phyloP scores from a whole-genome alignment of 192 early-diverging fungal species.

The Globomyces pollinis-pini region DNA sequence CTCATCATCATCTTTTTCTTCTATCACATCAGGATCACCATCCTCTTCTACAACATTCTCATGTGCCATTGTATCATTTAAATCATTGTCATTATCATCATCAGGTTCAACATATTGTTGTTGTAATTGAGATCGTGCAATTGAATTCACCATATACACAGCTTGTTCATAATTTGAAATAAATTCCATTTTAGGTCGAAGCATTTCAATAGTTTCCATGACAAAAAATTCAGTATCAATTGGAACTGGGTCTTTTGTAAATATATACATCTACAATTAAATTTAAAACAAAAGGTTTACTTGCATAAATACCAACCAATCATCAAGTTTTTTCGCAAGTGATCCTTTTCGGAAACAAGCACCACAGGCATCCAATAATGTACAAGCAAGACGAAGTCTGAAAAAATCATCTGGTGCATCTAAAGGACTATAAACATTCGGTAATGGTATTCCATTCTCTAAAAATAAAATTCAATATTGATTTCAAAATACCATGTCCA shows the following conservation, averaged over 20 bases:
- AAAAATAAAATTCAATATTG: conserved; percentile 26
- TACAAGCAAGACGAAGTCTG: conserved; percentile 79
- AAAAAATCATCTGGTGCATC: conserved; percentile 88
- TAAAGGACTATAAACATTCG: conserved; percentile 44
- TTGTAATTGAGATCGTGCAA: conserved; percentile 44
- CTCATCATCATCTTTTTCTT: conserved; percentile 27
- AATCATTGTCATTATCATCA: conserved; percentile 34
- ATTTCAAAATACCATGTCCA: conserved; percentile 79
- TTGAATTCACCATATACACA: conserved; percentile 51
- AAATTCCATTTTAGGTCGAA: conserved; percentile 52
- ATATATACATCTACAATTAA: conserved; percentile 64
- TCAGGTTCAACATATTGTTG: conserved; percentile 37
- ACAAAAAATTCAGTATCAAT: conserved; percentile 88
- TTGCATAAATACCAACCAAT: conserved; percentile 76
- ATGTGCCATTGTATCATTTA: conserved; percentile 23
- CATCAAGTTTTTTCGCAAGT: conserved; percentile 57
- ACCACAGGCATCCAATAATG: conserved; percentile 82
- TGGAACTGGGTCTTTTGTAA: conserved; percentile 70
- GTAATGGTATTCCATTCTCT: conserved; percentile 46
- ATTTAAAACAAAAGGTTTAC: too few species aligned
- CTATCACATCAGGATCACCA: conserved; percentile 24
- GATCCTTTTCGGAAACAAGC: conserved; percentile 65
- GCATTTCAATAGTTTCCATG: conserved; percentile 63
- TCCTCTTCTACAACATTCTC: conserved; percentile 26
- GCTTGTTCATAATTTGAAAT: conserved; percentile 76